Evolutionary conservation across 2,329 filamentous ascomycete species (phyloP).

Genomic region (Colletotrichum limetticola): DNA sequence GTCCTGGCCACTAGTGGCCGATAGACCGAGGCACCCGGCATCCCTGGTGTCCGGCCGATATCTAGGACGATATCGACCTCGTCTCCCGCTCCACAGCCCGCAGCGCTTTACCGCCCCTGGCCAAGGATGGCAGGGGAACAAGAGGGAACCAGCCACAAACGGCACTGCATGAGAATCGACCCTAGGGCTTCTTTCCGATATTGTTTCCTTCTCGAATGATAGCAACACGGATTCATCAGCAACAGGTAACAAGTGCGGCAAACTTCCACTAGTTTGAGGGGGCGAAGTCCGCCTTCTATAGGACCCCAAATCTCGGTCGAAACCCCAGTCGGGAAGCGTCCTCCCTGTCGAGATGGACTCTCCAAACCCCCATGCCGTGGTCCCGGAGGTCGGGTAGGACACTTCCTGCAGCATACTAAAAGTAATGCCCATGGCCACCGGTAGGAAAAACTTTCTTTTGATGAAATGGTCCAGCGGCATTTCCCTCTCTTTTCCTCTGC

Average conservation of each 20-base stretch:
- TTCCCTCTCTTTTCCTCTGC: constrained; percentile 1
- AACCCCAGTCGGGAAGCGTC: constrained; percentile 16
- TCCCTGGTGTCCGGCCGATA: constrained; percentile 3
- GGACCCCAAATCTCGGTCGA: constrained; percentile 10
- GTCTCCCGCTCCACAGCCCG: constrained; percentile 1
- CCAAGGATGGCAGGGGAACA: not conserved
- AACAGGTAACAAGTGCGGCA: not conserved
- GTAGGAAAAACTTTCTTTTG: constrained; percentile 1
- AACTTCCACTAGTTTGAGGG: constrained; percentile 23
- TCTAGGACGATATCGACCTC: not conserved
- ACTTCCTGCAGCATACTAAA: constrained; percentile 26
- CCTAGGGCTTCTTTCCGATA: not conserved
- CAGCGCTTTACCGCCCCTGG: not conserved
- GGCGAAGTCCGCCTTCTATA: constrained; percentile 22
- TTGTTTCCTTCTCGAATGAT: not conserved
- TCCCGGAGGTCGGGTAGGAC: constrained; percentile 1
- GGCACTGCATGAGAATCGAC: not conserved
- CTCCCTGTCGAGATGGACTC: constrained; percentile 3
- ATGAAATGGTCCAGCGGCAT: constrained; percentile 15
- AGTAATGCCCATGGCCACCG: constrained; percentile 7
- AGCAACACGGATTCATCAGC: constrained; percentile 16
- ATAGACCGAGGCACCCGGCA: not conserved
- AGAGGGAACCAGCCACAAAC: not conserved
- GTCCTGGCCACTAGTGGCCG: not conserved
- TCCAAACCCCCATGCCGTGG: not conserved